Conservation (phyloP, 1,284 basidiomycete species). For the Malassezia dermatis region DNA sequence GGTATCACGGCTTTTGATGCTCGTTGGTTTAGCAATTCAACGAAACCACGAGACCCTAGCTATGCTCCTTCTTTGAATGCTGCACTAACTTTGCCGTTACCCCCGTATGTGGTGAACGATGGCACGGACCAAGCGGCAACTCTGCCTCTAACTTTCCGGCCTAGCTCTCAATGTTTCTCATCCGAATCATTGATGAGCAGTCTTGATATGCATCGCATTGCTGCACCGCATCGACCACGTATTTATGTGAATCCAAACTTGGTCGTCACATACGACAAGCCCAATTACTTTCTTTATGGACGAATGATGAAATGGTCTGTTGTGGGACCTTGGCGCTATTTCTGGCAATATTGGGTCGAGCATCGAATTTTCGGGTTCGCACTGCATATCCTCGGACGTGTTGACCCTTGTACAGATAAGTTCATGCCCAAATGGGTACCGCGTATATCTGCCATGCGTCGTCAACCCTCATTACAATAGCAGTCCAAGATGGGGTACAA, state of each 20-base stretch:
- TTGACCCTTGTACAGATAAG: slow-evolving; percentile 15
- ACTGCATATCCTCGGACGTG: slow-evolving; percentile 19
- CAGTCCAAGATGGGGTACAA: too few relatives aligned
- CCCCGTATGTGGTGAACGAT: not conserved
- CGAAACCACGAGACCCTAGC: not conserved
- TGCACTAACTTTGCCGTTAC: not conserved
- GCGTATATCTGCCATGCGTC: not conserved
- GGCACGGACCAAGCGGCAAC: slow-evolving; percentile 34
- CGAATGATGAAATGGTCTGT: slow-evolving; percentile 20
- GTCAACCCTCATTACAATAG: too few relatives aligned
- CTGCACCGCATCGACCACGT: slow-evolving; percentile 48
- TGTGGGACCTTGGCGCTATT: slow-evolving; percentile 20
- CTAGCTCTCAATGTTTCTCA: slow-evolving; percentile 52
- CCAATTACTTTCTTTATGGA: slow-evolving; percentile 22
- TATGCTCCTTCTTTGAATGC: not conserved
- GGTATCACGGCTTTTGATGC: slow-evolving; percentile 55
- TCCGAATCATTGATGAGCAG: slow-evolving; percentile 55
- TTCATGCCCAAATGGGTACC: slow-evolving; percentile 5
- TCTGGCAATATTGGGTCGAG: slow-evolving; percentile 28
- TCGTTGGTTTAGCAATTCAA: slow-evolving; percentile 48
- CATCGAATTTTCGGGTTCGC: slow-evolving; percentile 22
- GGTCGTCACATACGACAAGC: slow-evolving; percentile 23
- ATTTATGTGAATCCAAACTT: slow-evolving; percentile 52
- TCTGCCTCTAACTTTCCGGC: slow-evolving; percentile 52
- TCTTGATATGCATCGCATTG: slow-evolving; percentile 55